Evolutionary conservation across 345 rosid species (phyloP), one percentile per base, ranked within the genome.

Genomic region (Murraya paniculata): DNA sequence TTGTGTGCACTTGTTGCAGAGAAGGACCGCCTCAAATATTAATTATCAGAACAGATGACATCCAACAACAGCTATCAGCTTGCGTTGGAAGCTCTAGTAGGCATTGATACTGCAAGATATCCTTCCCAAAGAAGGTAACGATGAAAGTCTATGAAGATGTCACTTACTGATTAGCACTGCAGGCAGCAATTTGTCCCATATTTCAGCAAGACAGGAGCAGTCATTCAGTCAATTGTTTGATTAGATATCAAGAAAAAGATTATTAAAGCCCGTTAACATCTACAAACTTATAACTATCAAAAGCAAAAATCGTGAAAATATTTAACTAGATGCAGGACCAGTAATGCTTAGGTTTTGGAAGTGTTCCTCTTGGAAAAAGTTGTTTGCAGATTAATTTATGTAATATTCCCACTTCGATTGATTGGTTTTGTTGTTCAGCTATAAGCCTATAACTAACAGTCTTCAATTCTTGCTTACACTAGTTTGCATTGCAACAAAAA

Each of bases 11-110:
- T 68, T 75, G 73, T 83, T 45, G 74, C 92, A 95, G 98, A 65
- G 95, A 89, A 85, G 87, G 79, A 19, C 66, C 88, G 25, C 90
- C 97, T 65, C 81, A 87, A 79, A 88, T 93, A 75, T 86, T 84
- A 50, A 66, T 95, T 71, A 84, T 85, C 80, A 86, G 81, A 78
- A 62, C 75, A 64, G 87, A 81, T 50, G 82, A 70, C 39, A 31
- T 73, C 62, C 72, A 64, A 39, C 72, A 64, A 39, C 38, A 10
- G 24, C 66, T 71, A 48, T 71, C 74, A 64, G 60, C 45, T 73
- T 70, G 77, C 45, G 53, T 61, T 55, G 50, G 68, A 45, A 68
- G 66, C 68, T 64, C 74, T 25, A 68, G 69, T 33, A 27, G 64
- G 65, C 72, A 64, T 50, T 61, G 57, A 78, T 19, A 1, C 9